phyloP scores from a whole-genome alignment of 2,329 filamentous ascomycete species.

The Epichloe uncinata region DNA sequence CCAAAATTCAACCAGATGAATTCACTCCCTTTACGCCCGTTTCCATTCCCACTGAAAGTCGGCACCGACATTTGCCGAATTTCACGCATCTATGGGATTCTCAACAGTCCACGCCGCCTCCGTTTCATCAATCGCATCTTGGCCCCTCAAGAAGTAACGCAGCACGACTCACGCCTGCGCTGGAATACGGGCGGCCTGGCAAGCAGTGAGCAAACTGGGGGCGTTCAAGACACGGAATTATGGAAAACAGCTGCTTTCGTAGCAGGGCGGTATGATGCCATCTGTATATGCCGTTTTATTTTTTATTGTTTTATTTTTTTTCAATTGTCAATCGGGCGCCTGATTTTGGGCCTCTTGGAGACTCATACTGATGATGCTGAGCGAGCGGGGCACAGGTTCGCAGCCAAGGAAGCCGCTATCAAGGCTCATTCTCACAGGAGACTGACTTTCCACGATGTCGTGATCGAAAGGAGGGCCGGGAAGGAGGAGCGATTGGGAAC shows the following conservation, averaged over 20 bases:
- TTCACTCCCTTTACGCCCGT: constrained; percentile 20
- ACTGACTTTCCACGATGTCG: constrained; percentile 49
- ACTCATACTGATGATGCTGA: too few relatives aligned
- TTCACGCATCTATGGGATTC: constrained; percentile 46
- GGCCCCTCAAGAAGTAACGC: constrained; percentile 20
- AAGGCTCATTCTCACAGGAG: constrained; percentile 52
- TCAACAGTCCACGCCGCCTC: constrained; percentile 29
- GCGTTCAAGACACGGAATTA: constrained; percentile 8
- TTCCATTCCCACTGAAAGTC: constrained; percentile 53
- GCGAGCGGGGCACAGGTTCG: constrained; percentile 34
- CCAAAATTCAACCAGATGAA: background rate
- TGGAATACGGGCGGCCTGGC: background rate
- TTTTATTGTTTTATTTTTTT: too few relatives aligned
- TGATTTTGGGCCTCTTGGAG: too few relatives aligned
- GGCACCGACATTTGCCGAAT: constrained; percentile 71
- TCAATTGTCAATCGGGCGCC: background rate
- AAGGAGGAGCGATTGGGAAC: constrained; percentile 17
- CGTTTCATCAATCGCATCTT: constrained; percentile 38
- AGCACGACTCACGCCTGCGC: constrained; percentile 11
- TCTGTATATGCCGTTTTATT: background rate
- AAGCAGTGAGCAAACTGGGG: background rate
- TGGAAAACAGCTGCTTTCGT: constrained; percentile 24
- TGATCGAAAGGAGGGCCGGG: constrained; percentile 23
- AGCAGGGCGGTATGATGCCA: constrained; percentile 19
- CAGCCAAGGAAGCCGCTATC: constrained; percentile 62